Base-by-base conservation (phyloP, 2,329 filamentous ascomycete genomes). In the Fusarium virguliforme region DNA sequence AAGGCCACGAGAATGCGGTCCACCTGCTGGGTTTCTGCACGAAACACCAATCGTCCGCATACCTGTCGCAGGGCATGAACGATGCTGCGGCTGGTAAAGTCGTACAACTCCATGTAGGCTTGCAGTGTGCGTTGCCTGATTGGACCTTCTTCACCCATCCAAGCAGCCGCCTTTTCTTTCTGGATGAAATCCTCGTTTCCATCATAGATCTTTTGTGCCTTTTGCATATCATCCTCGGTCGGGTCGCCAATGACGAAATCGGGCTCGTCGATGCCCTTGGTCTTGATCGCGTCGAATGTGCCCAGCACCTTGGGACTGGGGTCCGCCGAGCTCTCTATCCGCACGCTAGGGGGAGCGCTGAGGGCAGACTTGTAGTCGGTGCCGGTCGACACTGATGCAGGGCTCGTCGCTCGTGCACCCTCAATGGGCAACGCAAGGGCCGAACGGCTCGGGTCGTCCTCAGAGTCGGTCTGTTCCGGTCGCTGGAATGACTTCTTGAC, bases 11-110 rank as follows among this genome's bases (percentile, higher is more conserved):
- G 83, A 65, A 99, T 95, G 35, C 96, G 92, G 79, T 99, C 96
- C 22, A 99, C 94, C 80, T 99, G 95, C 81, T 99, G 96, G 3
- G 95, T 97, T 82, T 99, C 96, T 41, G 93, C 96, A 73, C 93
- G 93, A 63, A 99, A 86, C 5, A 96, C 87, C 26, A 98, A 85
- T 34, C 93, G 91, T 59, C 89, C 89, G 79, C 96, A 99, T 28
- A 99, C 86, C 65, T 91, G 89, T 28, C 96, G 90, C 70, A 98
- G 85, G 8, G 93, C 90, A 38, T 87, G 86, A 15, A 98, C 86
- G 53, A 98, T 91, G 79, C 93, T 97, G 76, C 92, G 86, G 74
- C 92, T 91, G 8, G 88, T 85, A 83, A 96, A 98, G 78, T 98
- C 92, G 79, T 95, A 98, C 10, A 98, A 84, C 67, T 94, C 91